Percentiles rank a stretch among this genome's conserved stretches.
Evolutionary conservation across 1,284 basidiomycete species (phyloP).

Genomic region (Caloboletus firmus): DNA sequence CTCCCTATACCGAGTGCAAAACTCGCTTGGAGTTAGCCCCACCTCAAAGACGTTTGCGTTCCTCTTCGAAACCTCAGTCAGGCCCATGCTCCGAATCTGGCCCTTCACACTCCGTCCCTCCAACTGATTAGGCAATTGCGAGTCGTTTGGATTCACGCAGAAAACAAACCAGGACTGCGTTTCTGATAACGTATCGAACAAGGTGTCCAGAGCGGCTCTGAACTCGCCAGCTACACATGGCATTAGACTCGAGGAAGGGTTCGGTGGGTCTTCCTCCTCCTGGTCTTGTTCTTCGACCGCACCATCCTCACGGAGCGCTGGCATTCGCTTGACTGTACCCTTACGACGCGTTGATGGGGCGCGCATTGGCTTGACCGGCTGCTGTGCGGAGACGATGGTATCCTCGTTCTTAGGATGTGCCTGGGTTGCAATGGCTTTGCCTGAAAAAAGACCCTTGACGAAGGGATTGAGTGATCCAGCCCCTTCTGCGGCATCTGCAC

Average conservation of each 20-base stretch:
- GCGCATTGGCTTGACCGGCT: conserved; percentile 90
- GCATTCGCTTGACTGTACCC: conserved; percentile 63
- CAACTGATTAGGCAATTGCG: conserved; percentile 89
- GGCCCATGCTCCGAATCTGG: conserved; percentile 81
- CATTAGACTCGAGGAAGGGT: conserved; percentile 37
- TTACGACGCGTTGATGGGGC: conserved; percentile 86
- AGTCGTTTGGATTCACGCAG: conserved; percentile 93
- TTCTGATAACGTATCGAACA: conserved; percentile 89
- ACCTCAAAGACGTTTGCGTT: conserved; percentile 75
- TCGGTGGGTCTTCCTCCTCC: conserved; percentile 49
- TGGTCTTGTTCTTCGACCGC: conserved; percentile 51
- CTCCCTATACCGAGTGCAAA: conserved; percentile 78
- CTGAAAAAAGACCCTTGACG: conserved; percentile 86
- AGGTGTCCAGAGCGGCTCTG: conserved; percentile 75
- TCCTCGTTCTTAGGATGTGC: conserved; percentile 90
- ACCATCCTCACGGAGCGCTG: conserved; percentile 56
- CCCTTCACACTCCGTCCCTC: conserved; percentile 91
- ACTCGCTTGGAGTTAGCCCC: conserved; percentile 86
- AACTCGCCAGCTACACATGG: conserved; percentile 90
- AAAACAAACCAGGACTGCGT: conserved; percentile 92
- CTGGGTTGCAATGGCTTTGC: conserved; percentile 85
- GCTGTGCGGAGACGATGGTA: conserved; percentile 91
- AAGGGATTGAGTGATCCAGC: conserved; percentile 87
- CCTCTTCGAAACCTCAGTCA: conserved; percentile 77
- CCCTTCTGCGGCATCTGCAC: conserved; percentile 53